Evolutionary conservation across 495 filamentous ascomycete species (phyloP), one percentile per base, ranked within the genome.

Genomic region (Neurospora intermedia): DNA sequence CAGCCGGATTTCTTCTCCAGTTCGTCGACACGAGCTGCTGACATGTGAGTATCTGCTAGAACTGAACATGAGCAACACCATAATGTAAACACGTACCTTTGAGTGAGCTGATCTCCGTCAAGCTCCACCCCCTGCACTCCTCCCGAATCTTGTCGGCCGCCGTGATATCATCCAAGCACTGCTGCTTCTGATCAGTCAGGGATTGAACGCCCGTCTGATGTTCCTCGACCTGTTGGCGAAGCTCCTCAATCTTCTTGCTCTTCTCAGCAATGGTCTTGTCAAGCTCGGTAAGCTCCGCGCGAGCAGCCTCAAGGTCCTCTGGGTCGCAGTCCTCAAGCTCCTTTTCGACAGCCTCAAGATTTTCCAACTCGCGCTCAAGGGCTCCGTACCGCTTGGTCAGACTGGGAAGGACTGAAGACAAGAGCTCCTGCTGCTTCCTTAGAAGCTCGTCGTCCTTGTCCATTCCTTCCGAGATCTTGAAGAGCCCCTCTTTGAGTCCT

Each of bases 111-210:
- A 98, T 91, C 79, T 98, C 96, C 20, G 84, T 87, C 40, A 89
- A 86, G 73, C 89, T 96, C 92, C 94, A 97, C 27, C 96, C 94
- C 20, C 94, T 88, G 79, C 91, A 97, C 76, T 96, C 90, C 79
- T 97, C 93, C 74, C 91, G 89, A 43, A 96, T 84, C 72, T 89
- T 90, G 77, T 98, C 94, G 1, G 95, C 93, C 76, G 94, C 90
- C 71, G 88, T 85, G 72, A 97, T 98, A 42, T 94, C 92, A 6
- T 87, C 86, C 23, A 88, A 74, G 76, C 84, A 94, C 76, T 89
- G 85, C 72, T 90, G 83, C 77, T 94, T 95, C 74, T 87, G 86
- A 76, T 89, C 88, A 6, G 85, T 80, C 18, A 89, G 83, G 9
- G 85, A 81, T 71, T 88, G 86, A 31, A 94, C 88, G 31, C 81